Conservation (phyloP, 179 eudicot species). For the Pouteria campechiana region DNA sequence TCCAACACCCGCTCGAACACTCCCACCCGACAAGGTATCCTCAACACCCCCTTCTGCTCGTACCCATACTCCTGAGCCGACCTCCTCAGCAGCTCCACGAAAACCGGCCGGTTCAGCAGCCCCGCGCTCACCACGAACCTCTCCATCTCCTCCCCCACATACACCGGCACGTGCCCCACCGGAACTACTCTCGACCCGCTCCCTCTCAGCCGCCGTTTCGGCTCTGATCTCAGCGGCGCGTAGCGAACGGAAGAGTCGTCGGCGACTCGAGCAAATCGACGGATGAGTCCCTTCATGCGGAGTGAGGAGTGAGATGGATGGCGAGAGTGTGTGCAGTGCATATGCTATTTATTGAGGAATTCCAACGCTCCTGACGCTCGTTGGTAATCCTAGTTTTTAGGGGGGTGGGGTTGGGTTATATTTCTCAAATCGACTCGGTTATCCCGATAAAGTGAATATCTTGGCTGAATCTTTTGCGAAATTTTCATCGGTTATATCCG, state of each 20-base stretch:
- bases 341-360: no score
- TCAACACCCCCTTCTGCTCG: constrained; percentile 57
- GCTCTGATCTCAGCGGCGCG: neutral
- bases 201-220: neutral
- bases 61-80: constrained; percentile 82
- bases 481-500: no score
- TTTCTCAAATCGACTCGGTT: no score
- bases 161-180: constrained; percentile 73
- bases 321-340: no score
- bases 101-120: constrained; percentile 55
- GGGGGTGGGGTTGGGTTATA: no score
- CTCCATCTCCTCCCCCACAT: constrained; percentile 88
- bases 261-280: no score
- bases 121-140: constrained; percentile 59
- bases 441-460: no score
- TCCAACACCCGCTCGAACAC: constrained; percentile 44
- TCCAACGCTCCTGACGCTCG: no score
- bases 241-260: constrained; percentile 4
- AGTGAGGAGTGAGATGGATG: no score
- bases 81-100: constrained; percentile 37
- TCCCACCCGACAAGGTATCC: constrained; percentile 64
- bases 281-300: no score
- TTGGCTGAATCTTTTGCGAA: no score
- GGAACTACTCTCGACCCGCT: constrained; percentile 15
- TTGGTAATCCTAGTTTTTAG: no score